Base-by-base conservation (phyloP, 306 rosid species). In the Morella rubra region DNA sequence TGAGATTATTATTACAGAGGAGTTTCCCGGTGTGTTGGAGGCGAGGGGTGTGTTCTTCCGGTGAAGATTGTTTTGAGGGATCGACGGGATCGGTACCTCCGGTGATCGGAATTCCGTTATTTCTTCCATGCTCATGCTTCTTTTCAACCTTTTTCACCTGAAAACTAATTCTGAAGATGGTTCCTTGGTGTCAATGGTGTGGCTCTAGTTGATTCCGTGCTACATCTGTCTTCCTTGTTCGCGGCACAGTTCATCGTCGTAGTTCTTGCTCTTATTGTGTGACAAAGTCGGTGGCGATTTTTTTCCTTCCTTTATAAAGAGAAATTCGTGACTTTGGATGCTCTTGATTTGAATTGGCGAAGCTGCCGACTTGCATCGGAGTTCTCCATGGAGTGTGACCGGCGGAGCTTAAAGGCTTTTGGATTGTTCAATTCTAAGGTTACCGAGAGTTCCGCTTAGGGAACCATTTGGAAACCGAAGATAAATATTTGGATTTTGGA, bases 381-480 rank as follows among this genome's bases (percentile, higher is more conserved):
- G 10, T 7, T 60, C 44, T 10, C 37, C 71, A 62, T 56, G 60
- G 7, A 22, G 51, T 74, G 53, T 32, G 81, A 18, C 6, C 11
- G 6, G 22, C 55, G 71, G 22, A 32, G 65, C 53, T 76, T 62
- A 16, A 64, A 44, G 12, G 44, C 71, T 40, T 74, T 60, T 9
- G 70, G 61, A 41, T 67, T 9, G 65, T 52, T 64, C 71, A 42
- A 72, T 56, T 44, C 19, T 73, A 45, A 51, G 64, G 66, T 67
- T 75, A 62, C 44, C 72, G 60, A 22, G 24, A 9, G 40, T 72
- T 79, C 65, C 76, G 68, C 65, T 60, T 56, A 74, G 54, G 71
- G 32, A 45, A 67, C 76, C 44, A 20, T 70, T 65, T n/a, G n/a
- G 12, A 55, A 54, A 66, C 8, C 18, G 37, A 45, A 49, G 54